Base-by-base conservation (phyloP, 192 early-diverging fungal species). In the Rhizophagus prolifer region DNA sequence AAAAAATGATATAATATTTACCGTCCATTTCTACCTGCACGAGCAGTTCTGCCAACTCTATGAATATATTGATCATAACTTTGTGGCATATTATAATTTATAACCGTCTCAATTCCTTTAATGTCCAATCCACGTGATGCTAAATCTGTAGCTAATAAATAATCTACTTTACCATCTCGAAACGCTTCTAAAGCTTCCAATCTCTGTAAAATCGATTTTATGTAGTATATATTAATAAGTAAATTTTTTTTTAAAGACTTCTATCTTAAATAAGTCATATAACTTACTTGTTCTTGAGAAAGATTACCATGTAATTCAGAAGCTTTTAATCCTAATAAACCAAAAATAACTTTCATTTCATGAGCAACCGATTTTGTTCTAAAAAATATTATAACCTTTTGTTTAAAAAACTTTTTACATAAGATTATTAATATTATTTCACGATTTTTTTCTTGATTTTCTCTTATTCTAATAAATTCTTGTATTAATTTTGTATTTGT, bases 281-380 rank as follows among this genome's bases (percentile, higher is more conserved):
- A 36, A 50, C 63, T 46, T 58, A 76, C 75, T 59, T 93, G 94
- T 59, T 94, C 88, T 80, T 99, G 98, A 21, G 92, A 90, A 54
- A 99, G 83, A 70, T 97, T 95, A 72, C 98, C 98, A 83, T 99
- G 98, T 59, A 99, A 82, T 78, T 98, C 98, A 31, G 91, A 93
- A 5, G 97, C 90, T 13, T 90, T 91, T 44, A 99, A 80, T 0
- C 95, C 95, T 30, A 93, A 83, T 38, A 99, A 79, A 19, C 94
- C 95, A 83, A 99, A 98, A 6, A 99, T 77, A 73, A 99, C 94
- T 86, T 95, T 94, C 98, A 99, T 99, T 80, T 97, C 93, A 86
- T 98, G 97, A 2, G 96, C 98, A 0, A 95, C 94, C 14, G 92
- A 91, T 84, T 99, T 99, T 68, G 90, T 93, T 68, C 93, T 81